Base-by-base conservation (phyloP, 1,139 yeast genomes). In the Hemisphaericaspora xylanilytica region DNA sequence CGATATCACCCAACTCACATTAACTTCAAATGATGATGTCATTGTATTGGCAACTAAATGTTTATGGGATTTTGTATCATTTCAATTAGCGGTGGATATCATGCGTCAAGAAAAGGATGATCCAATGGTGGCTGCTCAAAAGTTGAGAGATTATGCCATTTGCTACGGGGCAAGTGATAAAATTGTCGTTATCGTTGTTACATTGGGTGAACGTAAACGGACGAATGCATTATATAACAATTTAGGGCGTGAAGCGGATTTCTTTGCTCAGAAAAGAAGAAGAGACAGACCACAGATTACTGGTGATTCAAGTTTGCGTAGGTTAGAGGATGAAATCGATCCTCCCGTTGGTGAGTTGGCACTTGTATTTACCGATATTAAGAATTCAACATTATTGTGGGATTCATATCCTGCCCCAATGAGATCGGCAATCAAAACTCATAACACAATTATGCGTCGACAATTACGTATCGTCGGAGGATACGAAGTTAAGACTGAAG, bases 401-500 rank as follows among this genome's bases (percentile, higher is more conserved):
- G 98, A 92, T 53, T 71, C 88, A 9, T 85, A 82, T 55, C 96
- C 97, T 1, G 79, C 81, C 39, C 96, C 97, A 0, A 92, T 92
- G 99, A 73, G 97, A 59, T 84, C 96, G 3, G 98, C 98, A 0
- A 92, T 92, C 56, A 88, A 89, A 61, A 85, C 86, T 7, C 99
- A 92, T 61, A 94, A 92, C 58, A 79, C 86, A 17, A 80, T 92
- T 25, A 92, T 94, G 98, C 80, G 99, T 56, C 79, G 98, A 37
- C 95, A 88, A 53, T 67, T 92, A 48, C 78, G 97, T 49, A 83
- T 90, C 36, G 88, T 87, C 52, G 97, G 97, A 31, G 98, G 98
- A 2, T 92, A 92, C 56, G 99, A 92, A 61, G 98, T 92, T 25
- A 92, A 92, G 61, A 94, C 97, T 1, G 99, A 94, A 79, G 99